Evolutionary conservation across 257 asterid species (phyloP).

Genomic region (Primulina eburnea): DNA sequence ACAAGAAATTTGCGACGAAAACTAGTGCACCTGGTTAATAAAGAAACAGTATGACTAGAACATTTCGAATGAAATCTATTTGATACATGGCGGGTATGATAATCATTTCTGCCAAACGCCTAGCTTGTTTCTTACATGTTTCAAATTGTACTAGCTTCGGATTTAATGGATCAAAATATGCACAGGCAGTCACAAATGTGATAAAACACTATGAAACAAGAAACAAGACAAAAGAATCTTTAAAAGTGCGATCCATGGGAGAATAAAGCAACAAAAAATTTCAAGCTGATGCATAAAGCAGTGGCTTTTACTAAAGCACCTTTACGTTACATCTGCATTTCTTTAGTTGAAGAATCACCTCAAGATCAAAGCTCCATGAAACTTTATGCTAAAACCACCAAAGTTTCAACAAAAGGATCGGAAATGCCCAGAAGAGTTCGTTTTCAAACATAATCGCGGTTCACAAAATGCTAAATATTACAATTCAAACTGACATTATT

Average conservation of each 20-base stretch:
- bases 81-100: not conserved
- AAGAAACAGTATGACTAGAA: not conserved
- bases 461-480: not conserved
- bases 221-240: not conserved
- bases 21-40: not conserved
- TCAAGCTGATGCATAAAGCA: not conserved
- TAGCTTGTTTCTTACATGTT: not conserved
- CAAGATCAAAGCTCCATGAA: not conserved
- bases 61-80: not conserved
- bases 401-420: not conserved
- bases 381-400: not conserved
- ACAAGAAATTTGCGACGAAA: not conserved
- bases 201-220: not conserved
- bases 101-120: not conserved
- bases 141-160: not conserved
- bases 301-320: not conserved
- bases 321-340: not conserved
- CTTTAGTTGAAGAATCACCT: not conserved
- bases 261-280: not conserved
- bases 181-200: not conserved
- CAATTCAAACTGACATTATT: too few relatives aligned
- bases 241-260: not conserved
- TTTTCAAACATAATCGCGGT: not conserved
- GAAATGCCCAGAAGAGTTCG: not conserved
- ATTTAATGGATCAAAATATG: too few relatives aligned